phyloP scores from a whole-genome alignment of 2,329 filamentous ascomycete species.

The Delphinella strobiligena region DNA sequence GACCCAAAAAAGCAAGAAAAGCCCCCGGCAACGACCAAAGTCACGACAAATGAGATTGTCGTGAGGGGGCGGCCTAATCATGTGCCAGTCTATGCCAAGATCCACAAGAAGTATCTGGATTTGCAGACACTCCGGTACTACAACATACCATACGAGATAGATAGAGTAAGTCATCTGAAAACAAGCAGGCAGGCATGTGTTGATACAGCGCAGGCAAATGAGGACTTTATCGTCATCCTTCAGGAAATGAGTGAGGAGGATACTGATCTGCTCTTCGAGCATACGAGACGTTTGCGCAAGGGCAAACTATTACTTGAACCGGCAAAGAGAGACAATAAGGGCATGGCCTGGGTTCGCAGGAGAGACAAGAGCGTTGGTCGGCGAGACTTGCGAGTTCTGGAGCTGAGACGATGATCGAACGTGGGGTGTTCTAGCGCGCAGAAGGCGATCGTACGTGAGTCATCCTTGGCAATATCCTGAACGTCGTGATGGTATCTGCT shows the following conservation, averaged over 20 bases:
- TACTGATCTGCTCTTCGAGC: constrained; percentile 39
- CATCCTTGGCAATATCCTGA: too few species aligned
- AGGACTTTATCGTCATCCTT: constrained; percentile 37
- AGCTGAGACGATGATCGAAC: background rate
- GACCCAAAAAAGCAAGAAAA: constrained; percentile 33
- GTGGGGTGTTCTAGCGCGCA: too few species aligned
- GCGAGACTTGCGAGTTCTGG: background rate
- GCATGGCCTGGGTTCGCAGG: constrained; percentile 34
- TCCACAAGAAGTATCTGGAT: constrained; percentile 32
- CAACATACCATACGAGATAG: constrained; percentile 35
- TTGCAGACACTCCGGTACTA: constrained; percentile 37
- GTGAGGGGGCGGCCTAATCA: constrained; percentile 1
- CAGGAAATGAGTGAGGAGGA: constrained; percentile 36
- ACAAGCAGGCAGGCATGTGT: background rate
- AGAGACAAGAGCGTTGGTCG: constrained; percentile 13
- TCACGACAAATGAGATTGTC: background rate
- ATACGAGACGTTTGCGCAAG: constrained; percentile 32
- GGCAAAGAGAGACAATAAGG: constrained; percentile 23
- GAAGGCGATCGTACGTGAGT: too few species aligned
- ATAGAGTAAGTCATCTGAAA: constrained; percentile 30
- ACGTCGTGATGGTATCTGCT: too few species aligned
- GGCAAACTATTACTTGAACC: constrained; percentile 32
- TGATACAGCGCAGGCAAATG: constrained; percentile 25
- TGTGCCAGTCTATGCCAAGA: constrained; percentile 34
- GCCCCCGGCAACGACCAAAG: constrained; percentile 14